Base-by-base conservation (phyloP, 768 basidiomycete species). In the Lactarius indigo region DNA sequence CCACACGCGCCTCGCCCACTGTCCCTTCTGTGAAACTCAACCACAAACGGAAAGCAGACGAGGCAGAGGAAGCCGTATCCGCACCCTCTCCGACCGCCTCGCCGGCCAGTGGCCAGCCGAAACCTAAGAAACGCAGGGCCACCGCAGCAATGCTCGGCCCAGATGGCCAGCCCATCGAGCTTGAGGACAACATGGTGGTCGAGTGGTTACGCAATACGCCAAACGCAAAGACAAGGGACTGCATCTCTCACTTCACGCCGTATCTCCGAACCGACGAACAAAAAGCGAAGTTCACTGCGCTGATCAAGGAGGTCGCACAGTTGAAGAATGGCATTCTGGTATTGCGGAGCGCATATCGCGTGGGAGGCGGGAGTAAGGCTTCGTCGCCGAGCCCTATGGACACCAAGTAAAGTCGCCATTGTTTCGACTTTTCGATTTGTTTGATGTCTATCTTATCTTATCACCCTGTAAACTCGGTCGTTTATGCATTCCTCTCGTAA, bases 261-360 rank as follows among this genome's bases (percentile, higher is more conserved):
- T 92, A 90, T 71, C 75, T 93, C 61, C 87, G 84, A 35, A 87
- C 87, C 72, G 82, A 82, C 57, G 83, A 81, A 70, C 88, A 87
- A 80, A 92, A 92, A 82, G 73, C 76, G 57, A 85, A 82, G 75
- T 92, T 94, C 73, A 89, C 91, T n/a, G 83, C 81, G 12, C 81
- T 94, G 76, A 88, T 94, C 56, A 88, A 89, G 79, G 87, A 92
- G 76, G 86, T 92, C 55, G 92, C 91, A 23, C 81, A 84, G 74
- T 74, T 92, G 76, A 89, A 86, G 78, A 82, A 82, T 54, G 88
- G 88, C 44, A 79, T 86, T 33, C 77, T 93, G 59, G 79, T 86
- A 20, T 76, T 91, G 73, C 59, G 70, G 58, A 65, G 62, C 23
- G 64, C 64, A 26, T 70, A 70, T 41, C 70, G 70, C 6, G 61